These are phyloP conservation scores for Taphrina pruni DNA, from an alignment of 1,139 yeast genomes.

Conservation along the genomic window DNA sequence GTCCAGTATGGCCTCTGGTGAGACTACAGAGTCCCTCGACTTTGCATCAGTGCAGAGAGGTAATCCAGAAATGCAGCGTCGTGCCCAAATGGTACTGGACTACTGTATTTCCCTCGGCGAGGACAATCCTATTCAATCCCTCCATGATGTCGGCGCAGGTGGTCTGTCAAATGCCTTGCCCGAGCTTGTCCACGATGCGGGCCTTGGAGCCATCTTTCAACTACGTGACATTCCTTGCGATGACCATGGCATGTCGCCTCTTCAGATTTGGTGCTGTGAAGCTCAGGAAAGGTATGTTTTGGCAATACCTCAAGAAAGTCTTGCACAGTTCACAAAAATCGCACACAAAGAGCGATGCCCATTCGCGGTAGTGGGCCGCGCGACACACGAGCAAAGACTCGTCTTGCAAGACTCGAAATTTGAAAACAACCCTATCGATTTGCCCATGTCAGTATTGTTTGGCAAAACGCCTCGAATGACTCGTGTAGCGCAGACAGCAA, in stretches of 20 bases:
- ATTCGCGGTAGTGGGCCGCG: conserved; percentile 92
- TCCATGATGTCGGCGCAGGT: conserved; percentile 99
- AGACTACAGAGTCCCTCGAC: conserved; percentile 85
- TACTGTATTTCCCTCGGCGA: conserved; percentile 83
- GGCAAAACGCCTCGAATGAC: conserved; percentile 98
- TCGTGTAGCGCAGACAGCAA: conserved; percentile 71
- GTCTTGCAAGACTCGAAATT: conserved; percentile 79
- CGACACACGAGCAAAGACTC: conserved; percentile 84
- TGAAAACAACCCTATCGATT: conserved; percentile 83
- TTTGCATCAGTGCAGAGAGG: conserved; percentile 99
- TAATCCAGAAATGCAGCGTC: conserved; percentile 98
- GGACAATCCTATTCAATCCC: conserved; percentile 84
- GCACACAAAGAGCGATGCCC: conserved; percentile 97
- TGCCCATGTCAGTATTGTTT: conserved; percentile 94
- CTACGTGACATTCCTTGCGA: conserved; percentile 86
- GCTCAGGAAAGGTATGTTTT: conserved; percentile 97
- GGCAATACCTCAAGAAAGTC: conserved; percentile 84
- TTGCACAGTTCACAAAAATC: conserved; percentile 71
- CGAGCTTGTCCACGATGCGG: conserved; percentile 95
- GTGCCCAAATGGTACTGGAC: conserved; percentile 98
- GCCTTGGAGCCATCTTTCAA: conserved; percentile 90
- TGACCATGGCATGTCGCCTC: conserved; percentile 99
- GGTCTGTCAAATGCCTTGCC: conserved; percentile 97
- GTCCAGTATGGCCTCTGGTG: conserved; percentile 92
- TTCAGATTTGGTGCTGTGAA: conserved; percentile 99